Evolutionary conservation across 306 rosid genomes (phyloP), one percentile per base, ranked within the genome.

Genomic region (Ceratonia siliqua): DNA sequence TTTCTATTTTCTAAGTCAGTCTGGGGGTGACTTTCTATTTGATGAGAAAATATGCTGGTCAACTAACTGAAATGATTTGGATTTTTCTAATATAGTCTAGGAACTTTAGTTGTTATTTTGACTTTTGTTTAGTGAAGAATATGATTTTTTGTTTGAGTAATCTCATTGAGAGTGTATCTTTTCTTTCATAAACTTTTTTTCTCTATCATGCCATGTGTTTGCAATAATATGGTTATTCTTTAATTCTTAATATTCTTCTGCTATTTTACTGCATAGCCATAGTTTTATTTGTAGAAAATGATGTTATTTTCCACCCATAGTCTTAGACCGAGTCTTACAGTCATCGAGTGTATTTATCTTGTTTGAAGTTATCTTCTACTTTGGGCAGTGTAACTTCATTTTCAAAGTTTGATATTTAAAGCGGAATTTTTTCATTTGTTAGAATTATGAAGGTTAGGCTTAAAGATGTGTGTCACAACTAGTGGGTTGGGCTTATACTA

Each of bases 21-120:
- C 1, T 55, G 13, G 38, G 25, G 22, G 21, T 50, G 61, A 8
- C 43, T 36, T 33, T 35, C 43, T 59, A 50, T 75, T 56, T 5
- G 21, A 32, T 77, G 45, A 49, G 53, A 22, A 57, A 20, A 50
- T 78, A 57, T 46, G 39, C 28, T 56, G 8, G 59, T 33, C 48
- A 39, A 66, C 52, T 18, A 35, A 53, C 12, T 32, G 24, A 9
- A 33, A 25, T 73, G 50, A 20, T 49, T 25, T 48, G 5, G 11
- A 2, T 13, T 68, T 67, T 57, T 24, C 70, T 46, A 38, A 13
- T 20, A 43, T 17, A 28, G 28, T 11, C 22, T 6, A 3, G 24
- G 14, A 63, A 5, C 6, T 38, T 8, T 42, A 0, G 20, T 28
- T 54, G 48, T 70, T 36, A 46, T 30, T 15, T 27, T 76, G 48